Conservation (phyloP, 345 rosid species). For the Citrus medica region DNA sequence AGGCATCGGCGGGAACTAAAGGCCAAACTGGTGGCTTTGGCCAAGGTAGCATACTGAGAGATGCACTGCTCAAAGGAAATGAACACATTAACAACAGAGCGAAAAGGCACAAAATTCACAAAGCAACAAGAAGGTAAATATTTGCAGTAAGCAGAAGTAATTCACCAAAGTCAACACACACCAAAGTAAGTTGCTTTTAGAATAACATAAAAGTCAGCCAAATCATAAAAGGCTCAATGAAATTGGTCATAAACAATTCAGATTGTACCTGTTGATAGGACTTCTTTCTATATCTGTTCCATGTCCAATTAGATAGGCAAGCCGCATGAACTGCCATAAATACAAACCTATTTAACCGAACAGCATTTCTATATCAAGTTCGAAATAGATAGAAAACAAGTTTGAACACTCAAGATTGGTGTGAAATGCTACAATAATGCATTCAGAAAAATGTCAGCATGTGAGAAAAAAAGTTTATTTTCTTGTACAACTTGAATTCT, state of each 20-base stretch:
- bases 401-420: neutral
- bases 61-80: constrained; percentile 67
- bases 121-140: constrained; percentile 3
- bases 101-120: constrained; percentile 5
- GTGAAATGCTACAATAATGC: neutral
- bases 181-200: neutral
- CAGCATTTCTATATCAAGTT: neutral
- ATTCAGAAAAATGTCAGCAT: neutral
- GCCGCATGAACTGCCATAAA: constrained; percentile 88
- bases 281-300: constrained; percentile 89
- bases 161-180: neutral
- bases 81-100: constrained; percentile 10
- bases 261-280: constrained; percentile 80
- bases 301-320: constrained; percentile 87
- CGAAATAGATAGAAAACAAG: neutral
- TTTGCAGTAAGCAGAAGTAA: neutral
- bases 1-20: constrained; percentile 74
- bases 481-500: neutral
- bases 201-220: neutral
- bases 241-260: constrained; percentile 4
- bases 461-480: neutral
- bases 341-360: constrained; percentile 22
- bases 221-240: constrained; percentile 3
- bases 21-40: constrained; percentile 98
- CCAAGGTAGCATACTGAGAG: constrained; percentile 98